Conservation (phyloP, 495 filamentous ascomycete species). For the Xylona heveae region DNA sequence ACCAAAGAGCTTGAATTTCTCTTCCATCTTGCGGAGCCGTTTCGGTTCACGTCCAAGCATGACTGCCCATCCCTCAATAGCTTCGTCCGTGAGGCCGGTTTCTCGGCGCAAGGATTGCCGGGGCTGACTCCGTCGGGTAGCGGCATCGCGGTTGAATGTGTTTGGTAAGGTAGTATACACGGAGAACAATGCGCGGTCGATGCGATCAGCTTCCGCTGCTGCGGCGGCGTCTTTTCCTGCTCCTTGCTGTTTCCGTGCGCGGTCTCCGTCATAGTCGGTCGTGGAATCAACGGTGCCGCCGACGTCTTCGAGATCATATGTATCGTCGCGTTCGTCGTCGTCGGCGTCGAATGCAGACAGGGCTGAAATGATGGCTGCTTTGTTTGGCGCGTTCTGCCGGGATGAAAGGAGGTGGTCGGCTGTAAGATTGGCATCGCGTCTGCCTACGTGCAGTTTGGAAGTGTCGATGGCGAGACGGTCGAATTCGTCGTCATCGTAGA, state of each 20-base stretch:
- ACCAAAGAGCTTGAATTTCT: conserved; percentile 34
- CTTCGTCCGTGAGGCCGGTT: conserved; percentile 82
- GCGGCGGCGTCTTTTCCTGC: conserved; percentile 13
- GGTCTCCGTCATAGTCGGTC: conserved; percentile 16
- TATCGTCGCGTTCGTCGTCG: conserved; percentile 94
- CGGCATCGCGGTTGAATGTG: conserved; percentile 45
- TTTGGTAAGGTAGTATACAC: conserved; percentile 38
- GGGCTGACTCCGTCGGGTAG: conserved; percentile 38
- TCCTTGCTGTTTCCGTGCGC: conserved; percentile 19
- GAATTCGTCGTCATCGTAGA: conserved; percentile 65
- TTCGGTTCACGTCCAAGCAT: conserved; percentile 60
- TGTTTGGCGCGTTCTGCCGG: conserved; percentile 37
- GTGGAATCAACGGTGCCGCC: conserved; percentile 59
- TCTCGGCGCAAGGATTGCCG: conserved; percentile 44
- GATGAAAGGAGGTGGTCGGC: conserved; percentile 39
- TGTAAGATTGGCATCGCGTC: conserved; percentile 34
- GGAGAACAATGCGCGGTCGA: conserved; percentile 33
- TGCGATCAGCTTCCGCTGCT: not conserved
- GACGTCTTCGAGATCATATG: conserved; percentile 81
- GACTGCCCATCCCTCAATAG: conserved; percentile 80
- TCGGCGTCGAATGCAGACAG: conserved; percentile 82
- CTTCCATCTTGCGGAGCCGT: conserved; percentile 40
- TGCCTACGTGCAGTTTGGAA: conserved; percentile 53
- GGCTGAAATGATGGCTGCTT: conserved; percentile 78
- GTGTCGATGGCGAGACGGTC: conserved; percentile 42